Evolutionary conservation across 192 early-diverging fungal species (phyloP).

Genomic region (Kappamyces sp.): DNA sequence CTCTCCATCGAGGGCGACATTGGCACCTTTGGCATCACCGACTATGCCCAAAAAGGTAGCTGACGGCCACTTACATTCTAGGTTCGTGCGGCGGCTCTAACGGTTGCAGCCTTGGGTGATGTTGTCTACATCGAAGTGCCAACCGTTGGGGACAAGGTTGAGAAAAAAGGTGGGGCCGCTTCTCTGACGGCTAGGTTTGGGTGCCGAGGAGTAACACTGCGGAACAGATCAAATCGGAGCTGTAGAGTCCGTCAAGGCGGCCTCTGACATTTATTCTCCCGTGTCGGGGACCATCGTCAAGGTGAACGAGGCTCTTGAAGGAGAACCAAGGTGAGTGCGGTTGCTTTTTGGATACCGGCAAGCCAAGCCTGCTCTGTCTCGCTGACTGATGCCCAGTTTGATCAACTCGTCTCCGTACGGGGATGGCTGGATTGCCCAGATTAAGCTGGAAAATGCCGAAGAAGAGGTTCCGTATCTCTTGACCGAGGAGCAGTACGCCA

Average conservation of each 20-base stretch:
- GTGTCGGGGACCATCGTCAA: slow-evolving; percentile 74
- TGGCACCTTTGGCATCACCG: slow-evolving; percentile 86
- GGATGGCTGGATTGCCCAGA: slow-evolving; percentile 89
- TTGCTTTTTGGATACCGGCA: too few species aligned
- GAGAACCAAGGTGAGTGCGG: slow-evolving; percentile 40
- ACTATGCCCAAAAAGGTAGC: slow-evolving; percentile 69
- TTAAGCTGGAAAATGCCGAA: slow-evolving; percentile 62
- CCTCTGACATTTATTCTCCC: slow-evolving; percentile 85
- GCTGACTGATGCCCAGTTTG: slow-evolving; percentile 27
- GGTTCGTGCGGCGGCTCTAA: too few species aligned
- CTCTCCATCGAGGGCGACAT: slow-evolving; percentile 61
- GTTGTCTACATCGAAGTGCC: slow-evolving; percentile 92
- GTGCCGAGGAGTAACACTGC: neutral
- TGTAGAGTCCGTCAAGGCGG: slow-evolving; percentile 94
- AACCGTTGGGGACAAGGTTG: slow-evolving; percentile 56
- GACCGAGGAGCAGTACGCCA: too few species aligned
- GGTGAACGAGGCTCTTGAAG: slow-evolving; percentile 60
- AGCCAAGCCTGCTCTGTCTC: too few species aligned
- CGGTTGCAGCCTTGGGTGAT: slow-evolving; percentile 67
- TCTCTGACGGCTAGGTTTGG: neutral
- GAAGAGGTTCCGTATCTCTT: slow-evolving; percentile 27
- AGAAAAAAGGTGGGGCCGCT: slow-evolving; percentile 43
- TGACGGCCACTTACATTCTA: too few species aligned
- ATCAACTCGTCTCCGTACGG: slow-evolving; percentile 71
- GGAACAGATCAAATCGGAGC: slow-evolving; percentile 59